Evolutionary conservation across 345 rosid species (phyloP), one percentile per base, ranked within the genome.

Genomic region (Lagerstroemia speciosa): DNA sequence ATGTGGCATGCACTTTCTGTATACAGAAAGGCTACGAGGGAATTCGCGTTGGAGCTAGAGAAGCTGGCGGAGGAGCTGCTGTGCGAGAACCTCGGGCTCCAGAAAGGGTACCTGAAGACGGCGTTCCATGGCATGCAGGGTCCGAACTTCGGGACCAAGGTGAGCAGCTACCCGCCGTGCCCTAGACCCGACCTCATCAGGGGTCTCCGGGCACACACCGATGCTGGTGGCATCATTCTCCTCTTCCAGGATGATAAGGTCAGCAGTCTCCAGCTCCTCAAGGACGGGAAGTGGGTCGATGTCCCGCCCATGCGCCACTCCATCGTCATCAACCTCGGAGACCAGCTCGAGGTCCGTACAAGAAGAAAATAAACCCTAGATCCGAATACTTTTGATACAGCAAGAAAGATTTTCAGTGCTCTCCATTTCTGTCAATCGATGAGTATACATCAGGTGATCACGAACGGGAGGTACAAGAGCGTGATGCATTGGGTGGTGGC

Each of bases 291-390:
- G 4, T 93, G 98, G 98, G 67, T 93, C 48, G 97, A 84, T 69
- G 98, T 93, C 24, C 98, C 98, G 2, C 98, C 98, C 1, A 80
- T 93, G 89, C 88, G 84, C 73, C 98, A 91, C 71, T 89, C 97
- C 77, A 86, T 93, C 61, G 98, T 93, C 17, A 61, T 93, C 67
- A 93, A 93, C 79, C 96, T 93, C 0, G 98, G 98, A 0, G 98
- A 93, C 77, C 98, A 93, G 68, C 77, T 93, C 0, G 98, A 93
- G 94, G 98, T 92, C n/a, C n/a, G n/a, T n/a, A n/a, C n/a, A n/a
- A n/a, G n/a, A n/a, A 37, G 0, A 14, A 16, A 38, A 38, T 1
- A 36, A 36, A 4, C 38, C 38, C 38, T 36, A 9, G 38, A 36
- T 2, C 8, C 38, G 8, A 36, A n/a, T n/a, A n/a, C n/a, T n/a